phyloP scores from a whole-genome alignment of 306 rosid genomes.

The Geum urbanum region DNA sequence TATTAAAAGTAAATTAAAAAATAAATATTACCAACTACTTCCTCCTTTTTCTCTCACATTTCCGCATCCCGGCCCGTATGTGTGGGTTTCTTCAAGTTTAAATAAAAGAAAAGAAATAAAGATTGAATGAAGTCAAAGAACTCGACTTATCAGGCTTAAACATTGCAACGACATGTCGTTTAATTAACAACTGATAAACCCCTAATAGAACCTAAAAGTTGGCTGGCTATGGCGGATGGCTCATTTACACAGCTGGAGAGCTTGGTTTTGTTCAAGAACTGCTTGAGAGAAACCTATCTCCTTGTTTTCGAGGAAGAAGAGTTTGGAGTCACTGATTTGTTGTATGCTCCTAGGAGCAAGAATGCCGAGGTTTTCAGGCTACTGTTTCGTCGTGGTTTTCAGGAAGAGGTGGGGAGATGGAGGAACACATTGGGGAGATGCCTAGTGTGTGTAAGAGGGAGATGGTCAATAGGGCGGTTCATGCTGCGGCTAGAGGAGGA shows the following conservation, averaged over 20 bases:
- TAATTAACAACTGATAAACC: neutral
- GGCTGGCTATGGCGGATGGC: conserved; percentile 97
- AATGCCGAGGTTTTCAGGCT: conserved; percentile 50
- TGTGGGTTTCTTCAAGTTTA: no score
- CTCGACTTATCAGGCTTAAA: neutral
- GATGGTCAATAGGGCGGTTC: conserved; percentile 80
- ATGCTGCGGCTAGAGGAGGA: conserved; percentile 97
- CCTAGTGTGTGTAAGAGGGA: conserved; percentile 78
- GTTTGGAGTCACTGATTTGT: conserved; percentile 62
- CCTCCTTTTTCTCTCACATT: no score
- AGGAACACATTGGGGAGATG: conserved; percentile 59
- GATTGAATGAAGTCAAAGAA: no score
- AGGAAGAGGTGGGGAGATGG: conserved; percentile 48
- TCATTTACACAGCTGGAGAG: conserved; percentile 94
- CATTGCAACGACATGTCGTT: neutral
- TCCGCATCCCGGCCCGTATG: no score
- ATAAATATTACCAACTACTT: no score
- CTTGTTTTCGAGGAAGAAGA: conserved; percentile 77
- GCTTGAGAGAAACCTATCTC: conserved; percentile 49
- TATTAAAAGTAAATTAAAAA: no score
- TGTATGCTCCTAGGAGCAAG: conserved; percentile 62
- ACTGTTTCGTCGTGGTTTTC: conserved; percentile 65
- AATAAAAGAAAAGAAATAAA: no score
- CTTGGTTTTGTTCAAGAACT: conserved; percentile 52
- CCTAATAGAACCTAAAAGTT: neutral